A percentile compares a stretch with the other conserved stretches of the same genome.
Evolutionary conservation across 169 alveolate genomes (phyloP).

Genomic region (Prorocentrum cordatum): DNA sequence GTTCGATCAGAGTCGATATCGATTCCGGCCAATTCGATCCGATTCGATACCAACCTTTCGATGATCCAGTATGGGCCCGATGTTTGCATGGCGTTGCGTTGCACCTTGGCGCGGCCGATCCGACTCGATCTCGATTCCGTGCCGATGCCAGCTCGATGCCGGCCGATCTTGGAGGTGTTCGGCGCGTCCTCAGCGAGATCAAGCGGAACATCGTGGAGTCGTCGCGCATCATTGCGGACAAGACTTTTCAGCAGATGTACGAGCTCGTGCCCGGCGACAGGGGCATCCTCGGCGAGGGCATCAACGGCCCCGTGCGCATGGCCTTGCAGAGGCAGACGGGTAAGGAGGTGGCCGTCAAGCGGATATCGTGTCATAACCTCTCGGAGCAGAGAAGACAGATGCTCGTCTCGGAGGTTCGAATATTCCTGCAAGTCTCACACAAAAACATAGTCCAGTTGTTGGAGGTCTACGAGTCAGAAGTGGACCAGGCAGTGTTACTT

Average conservation of each 20-base stretch:
- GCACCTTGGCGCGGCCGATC: no score
- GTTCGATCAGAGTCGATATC: no score
- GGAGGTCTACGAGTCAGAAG: constrained; percentile 21
- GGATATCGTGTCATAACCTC: constrained; percentile 1
- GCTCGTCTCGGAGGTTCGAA: not conserved
- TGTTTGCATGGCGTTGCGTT: no score
- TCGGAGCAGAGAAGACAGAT: constrained; percentile 17
- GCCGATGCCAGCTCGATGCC: no score
- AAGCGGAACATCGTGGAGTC: no score
- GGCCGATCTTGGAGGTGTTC: no score
- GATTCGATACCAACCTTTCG: no score
- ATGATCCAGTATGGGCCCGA: no score
- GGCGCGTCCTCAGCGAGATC: no score
- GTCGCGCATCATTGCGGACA: not conserved
- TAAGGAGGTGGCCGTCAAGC: constrained; percentile 2
- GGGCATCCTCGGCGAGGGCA: not conserved
- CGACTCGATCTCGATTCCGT: no score
- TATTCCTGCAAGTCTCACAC: not conserved
- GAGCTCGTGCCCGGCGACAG: not conserved
- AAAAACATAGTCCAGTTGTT: not conserved
- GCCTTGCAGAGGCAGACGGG: not conserved
- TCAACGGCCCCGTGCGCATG: not conserved
- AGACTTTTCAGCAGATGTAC: constrained; percentile 6
- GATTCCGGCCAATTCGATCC: no score
- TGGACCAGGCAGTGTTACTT: not conserved